Evolutionary conservation across 148 eudicot species (phyloP).

Genomic region (Silene uniflora): DNA sequence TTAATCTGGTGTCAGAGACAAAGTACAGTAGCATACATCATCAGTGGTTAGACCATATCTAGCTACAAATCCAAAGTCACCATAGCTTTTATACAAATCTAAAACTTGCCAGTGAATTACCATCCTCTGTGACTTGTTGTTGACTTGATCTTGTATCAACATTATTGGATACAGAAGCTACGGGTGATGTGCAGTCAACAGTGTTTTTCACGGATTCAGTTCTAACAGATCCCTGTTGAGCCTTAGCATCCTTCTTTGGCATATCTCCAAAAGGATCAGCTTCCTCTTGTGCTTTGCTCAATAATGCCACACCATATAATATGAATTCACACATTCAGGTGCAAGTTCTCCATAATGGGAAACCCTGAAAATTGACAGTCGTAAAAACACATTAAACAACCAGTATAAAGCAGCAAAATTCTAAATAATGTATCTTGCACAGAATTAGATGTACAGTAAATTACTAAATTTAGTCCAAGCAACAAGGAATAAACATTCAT

Average conservation of each 20-base stretch:
- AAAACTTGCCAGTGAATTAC: slow-evolving; percentile 28
- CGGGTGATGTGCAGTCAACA: slow-evolving; percentile 44
- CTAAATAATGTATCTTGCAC: not conserved
- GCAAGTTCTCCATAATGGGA: slow-evolving; percentile 87
- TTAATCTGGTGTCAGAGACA: not conserved
- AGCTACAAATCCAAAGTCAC: no score
- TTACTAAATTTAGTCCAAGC: no score
- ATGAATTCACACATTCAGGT: slow-evolving; percentile 70
- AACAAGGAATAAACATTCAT: no score
- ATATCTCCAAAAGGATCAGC: slow-evolving; percentile 70
- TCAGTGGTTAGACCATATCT: not conserved
- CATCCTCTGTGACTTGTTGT: slow-evolving; percentile 39
- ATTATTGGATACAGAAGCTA: slow-evolving; percentile 53
- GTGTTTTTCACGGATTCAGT: slow-evolving; percentile 36
- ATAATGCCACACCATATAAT: slow-evolving; percentile 74
- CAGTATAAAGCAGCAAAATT: not conserved
- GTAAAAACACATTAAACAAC: not conserved
- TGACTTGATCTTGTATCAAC: slow-evolving; percentile 41
- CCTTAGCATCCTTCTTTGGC: slow-evolving; percentile 77
- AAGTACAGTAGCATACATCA: not conserved
- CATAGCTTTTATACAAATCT: not conserved
- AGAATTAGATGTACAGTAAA: not conserved
- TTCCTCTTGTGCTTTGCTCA: slow-evolving; percentile 94
- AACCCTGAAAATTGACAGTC: no score
- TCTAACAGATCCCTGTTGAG: slow-evolving; percentile 42